Evolutionary conservation across 768 basidiomycete genomes (phyloP), one percentile per base, ranked within the genome.

Genomic region (Dioszegia aurantiaca): DNA sequence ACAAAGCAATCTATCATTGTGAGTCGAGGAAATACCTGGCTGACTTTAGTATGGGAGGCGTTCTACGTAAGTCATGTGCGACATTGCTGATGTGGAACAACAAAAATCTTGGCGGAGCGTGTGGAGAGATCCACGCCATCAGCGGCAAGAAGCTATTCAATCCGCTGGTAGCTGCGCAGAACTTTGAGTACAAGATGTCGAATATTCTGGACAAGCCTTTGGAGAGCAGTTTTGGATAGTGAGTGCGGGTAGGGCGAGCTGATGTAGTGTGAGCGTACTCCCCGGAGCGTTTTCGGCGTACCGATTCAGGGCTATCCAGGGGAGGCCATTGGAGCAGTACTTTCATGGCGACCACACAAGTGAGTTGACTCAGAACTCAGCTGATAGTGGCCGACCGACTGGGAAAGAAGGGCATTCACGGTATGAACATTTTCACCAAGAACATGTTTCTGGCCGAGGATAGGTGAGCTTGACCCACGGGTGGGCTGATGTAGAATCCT

Each of bases 241-340:
- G 39, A 54, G 63, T 45, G 11, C 8, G 12, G 19, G 8, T 31
- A 6, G 39, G 17, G 19, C 16, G 19, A 26, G 48, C 47, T 59
- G 31, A 43, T 23, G 16, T 33, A 75, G 72, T 65, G 90, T 92
- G 10, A 91, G 90, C 37, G 93, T 97, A 62, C 80, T 95, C 55
- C 93, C 93, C 52, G 93, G 93, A 73, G 93, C 93, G 48, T 97
- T 98, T 82, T 92, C 90, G 9, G 92, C 92, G 9, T 98, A 98
- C 77, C 84, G 90, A n/a, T 97, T 79, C 78, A 85, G 87, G 21
- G 93, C 93, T 37, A 93, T 98, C 66, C 84, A 86, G 55, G 93
- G 94, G 3, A 82, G 89, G 5, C 93, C 90, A 2, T 67, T 81
- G 19, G 78, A 80, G 59, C 79, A 81, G 63, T 81, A 80, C 66